Base-by-base conservation (phyloP, 768 basidiomycete genomes). In the Boletus speciosus region DNA sequence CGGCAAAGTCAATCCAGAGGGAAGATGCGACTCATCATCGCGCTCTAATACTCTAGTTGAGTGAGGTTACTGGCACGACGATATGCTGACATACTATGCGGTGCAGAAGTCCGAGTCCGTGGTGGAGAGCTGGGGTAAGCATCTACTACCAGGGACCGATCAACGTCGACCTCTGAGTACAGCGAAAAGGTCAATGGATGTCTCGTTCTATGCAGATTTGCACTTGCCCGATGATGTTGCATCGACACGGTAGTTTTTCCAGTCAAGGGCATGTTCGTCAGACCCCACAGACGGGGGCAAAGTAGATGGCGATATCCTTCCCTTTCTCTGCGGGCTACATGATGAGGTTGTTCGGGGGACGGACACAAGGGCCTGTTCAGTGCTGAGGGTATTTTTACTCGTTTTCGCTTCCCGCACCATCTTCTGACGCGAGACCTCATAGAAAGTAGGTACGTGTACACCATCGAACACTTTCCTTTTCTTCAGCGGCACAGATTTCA, bases 391-490 rank as follows among this genome's bases (percentile, higher is more conserved):
- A 10, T 41, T 35, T 6, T 44, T n/a, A 29, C 23, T 47, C 34
- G n/a, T 21, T 12, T 31, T 48, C 39, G 15, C 47, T 51, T 12
- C 38, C 27, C 29, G 50, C 4, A 7, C 44, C 21, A 6, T 48
- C 39, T 57, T 55, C 58, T 52, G 44, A 54, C 57, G 49, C 49
- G 57, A 32, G 37, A 58, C 48, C 52, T 57, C 56, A 21, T 54
- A 59, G 21, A 62, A 43, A 34, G 66, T 65, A 16, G 67, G 70
- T 15, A 74, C 53, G 19, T 65, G 60, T 16, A 74, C 54, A 11
- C 66, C 66, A 31, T 73, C 71, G 23, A 74, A 66, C n/a, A 60
- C 55, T 47, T 55, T 57, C 43, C 47, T 58, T 48, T 56, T 67
- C 27, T 42, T 57, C 19, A 52, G 41, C 2, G 69, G 69, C 29